Conservation (phyloP, 768 basidiomycete genomes). For the Lactarius evosmus region DNA sequence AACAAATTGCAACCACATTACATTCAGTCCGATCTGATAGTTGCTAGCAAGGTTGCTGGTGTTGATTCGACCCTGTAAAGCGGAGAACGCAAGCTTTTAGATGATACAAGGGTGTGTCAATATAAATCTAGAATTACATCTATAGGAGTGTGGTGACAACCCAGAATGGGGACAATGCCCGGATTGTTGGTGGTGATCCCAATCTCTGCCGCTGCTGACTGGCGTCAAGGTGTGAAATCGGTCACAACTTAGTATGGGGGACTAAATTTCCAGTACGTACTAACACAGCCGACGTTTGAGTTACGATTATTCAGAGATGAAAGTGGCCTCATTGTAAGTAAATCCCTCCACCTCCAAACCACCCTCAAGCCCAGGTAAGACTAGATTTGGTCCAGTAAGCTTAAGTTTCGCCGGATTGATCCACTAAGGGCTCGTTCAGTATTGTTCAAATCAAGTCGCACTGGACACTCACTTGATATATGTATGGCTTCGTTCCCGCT, state of each 20-base stretch:
- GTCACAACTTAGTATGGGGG: background rate
- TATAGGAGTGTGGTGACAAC: too few relatives aligned
- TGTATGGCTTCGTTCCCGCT: constrained; percentile 88
- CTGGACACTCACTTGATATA: constrained; percentile 74
- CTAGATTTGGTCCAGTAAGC: constrained; percentile 42
- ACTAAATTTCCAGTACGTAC: constrained; percentile 2
- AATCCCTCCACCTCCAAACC: constrained; percentile 56
- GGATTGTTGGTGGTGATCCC: too few relatives aligned
- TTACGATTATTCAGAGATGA: constrained; percentile 54
- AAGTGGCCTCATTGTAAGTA: constrained; percentile 88
- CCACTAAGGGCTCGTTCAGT: constrained; percentile 42
- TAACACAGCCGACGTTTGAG: background rate
- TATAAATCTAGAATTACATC: too few relatives aligned
- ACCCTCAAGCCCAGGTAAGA: constrained; percentile 41
- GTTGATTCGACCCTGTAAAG: too few relatives aligned
- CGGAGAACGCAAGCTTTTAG: too few relatives aligned
- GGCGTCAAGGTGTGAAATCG: too few relatives aligned
- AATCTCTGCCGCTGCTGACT: too few relatives aligned
- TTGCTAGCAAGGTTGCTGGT: too few relatives aligned
- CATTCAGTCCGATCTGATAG: too few relatives aligned
- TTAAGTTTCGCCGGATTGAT: constrained; percentile 52
- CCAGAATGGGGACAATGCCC: background rate
- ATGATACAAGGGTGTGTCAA: too few relatives aligned
- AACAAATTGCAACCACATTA: too few relatives aligned
- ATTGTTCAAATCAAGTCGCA: background rate